These are phyloP conservation scores for Wallacemonas sp. DNA, from an alignment of 208 protist species.

Conservation along the genomic window DNA sequence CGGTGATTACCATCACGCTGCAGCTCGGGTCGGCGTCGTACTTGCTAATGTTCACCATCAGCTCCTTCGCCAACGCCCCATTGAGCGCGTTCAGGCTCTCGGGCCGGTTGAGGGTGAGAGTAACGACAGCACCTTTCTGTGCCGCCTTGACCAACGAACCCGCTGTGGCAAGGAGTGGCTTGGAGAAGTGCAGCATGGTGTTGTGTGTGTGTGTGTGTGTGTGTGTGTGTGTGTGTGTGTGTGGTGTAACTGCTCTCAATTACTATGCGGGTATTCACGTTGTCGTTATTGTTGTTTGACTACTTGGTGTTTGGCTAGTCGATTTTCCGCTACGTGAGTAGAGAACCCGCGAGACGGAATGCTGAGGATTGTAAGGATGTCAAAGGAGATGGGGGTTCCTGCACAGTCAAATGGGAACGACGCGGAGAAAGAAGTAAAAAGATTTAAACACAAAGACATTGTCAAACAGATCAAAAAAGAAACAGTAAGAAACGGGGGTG, in stretches of 20 bases:
- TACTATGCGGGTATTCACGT: neutral
- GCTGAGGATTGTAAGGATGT: too few species aligned
- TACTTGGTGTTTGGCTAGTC: too few species aligned
- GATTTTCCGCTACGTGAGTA: too few species aligned
- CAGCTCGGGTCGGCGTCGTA: constrained; percentile 86
- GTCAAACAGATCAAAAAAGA: constrained; percentile 17
- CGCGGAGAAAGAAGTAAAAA: neutral
- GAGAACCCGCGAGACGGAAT: too few species aligned
- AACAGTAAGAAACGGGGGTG: constrained; percentile 7
- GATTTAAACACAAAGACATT: neutral
- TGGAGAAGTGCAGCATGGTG: constrained; percentile 51
- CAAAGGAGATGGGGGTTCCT: too few species aligned
- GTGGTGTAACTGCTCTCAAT: neutral
- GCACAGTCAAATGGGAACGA: too few species aligned
- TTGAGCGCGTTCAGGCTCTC: constrained; percentile 95
- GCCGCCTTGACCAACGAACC: constrained; percentile 56
- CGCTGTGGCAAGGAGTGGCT: constrained; percentile 39
- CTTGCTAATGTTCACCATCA: constrained; percentile 68
- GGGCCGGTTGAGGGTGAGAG: constrained; percentile 93
- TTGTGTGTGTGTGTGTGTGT: too few species aligned
- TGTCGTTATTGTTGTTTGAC: neutral
- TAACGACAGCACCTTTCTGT: constrained; percentile 66
- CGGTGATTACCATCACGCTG: constrained; percentile 92
- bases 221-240: too few species aligned
- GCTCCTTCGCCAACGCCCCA: constrained; percentile 64